Evolutionary conservation across 2,329 filamentous ascomycete species (phyloP).

Genomic region (Malbranchea cinnamomea): DNA sequence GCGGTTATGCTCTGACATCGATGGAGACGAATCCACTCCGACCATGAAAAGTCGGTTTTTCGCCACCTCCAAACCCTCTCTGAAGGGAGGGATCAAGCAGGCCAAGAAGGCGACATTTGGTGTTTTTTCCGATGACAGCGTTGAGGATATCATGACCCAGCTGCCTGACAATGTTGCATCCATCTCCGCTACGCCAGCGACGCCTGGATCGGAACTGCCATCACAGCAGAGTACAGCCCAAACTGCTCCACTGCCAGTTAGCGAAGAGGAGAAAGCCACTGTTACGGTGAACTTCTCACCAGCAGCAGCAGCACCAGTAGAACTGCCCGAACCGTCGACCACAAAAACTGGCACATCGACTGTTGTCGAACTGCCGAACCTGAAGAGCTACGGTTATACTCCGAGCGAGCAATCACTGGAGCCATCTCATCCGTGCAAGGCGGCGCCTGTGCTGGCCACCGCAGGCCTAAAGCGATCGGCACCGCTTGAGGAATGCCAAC

Average conservation of each 20-base stretch:
- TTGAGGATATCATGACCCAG: conserved; percentile 35
- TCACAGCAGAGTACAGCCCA: no score
- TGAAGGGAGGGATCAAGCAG: conserved; percentile 27
- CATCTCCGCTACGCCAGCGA: not conserved
- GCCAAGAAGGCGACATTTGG: conserved; percentile 30
- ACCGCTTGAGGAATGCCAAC: conserved; percentile 4
- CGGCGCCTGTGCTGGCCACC: not conserved
- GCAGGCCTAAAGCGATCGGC: not conserved
- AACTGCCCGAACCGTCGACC: no score
- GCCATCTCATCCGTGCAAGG: no score
- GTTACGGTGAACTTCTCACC: no score
- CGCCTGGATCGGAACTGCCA: no score
- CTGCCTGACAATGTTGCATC: conserved; percentile 22
- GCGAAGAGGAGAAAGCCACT: no score
- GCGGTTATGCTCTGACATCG: conserved; percentile 35
- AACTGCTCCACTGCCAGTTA: no score
- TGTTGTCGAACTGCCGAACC: no score
- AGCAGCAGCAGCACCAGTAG: no score
- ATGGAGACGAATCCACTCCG: conserved; percentile 19
- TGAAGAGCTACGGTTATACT: no score
- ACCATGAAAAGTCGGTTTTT: conserved; percentile 35
- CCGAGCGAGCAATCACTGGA: no score
- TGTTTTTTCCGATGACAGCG: conserved; percentile 39
- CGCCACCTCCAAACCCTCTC: conserved; percentile 12
- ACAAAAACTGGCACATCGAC: no score